phyloP scores from a whole-genome alignment of 768 basidiomycete species.

The Auricularia auricula-judae region DNA sequence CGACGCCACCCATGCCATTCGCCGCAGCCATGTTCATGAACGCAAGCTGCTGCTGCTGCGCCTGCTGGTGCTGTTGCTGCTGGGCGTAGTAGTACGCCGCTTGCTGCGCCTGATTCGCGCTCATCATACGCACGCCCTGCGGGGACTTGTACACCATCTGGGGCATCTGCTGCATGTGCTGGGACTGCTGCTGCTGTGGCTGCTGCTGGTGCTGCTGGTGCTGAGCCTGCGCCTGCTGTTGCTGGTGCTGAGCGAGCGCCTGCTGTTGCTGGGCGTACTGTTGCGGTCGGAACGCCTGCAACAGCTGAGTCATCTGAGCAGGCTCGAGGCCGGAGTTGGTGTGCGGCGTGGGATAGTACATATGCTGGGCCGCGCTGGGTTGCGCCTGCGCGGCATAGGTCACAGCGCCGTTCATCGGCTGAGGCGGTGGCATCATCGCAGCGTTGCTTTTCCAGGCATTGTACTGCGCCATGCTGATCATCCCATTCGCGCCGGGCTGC shows the following conservation, averaged over 20 bases:
- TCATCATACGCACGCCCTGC: too few species aligned
- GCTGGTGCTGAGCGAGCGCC: constrained; percentile 19
- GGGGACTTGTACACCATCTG: too few species aligned
- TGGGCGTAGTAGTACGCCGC: too few species aligned
- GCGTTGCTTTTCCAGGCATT: background rate
- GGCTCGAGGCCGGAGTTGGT: background rate
- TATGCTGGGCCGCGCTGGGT: background rate
- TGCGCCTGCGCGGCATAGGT: background rate
- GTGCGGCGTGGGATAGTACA: background rate
- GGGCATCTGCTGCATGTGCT: background rate
- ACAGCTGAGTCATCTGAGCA: background rate
- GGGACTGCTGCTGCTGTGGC: constrained; percentile 2
- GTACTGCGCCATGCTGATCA: background rate
- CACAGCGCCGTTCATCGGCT: background rate
- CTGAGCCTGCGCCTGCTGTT: constrained; percentile 19
- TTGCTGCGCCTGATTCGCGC: too few species aligned
- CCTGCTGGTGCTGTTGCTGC: too few species aligned
- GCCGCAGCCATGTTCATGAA: too few species aligned
- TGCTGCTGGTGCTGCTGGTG: constrained; percentile 10
- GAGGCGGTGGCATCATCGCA: background rate
- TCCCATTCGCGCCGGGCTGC: background rate
- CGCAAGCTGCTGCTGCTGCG: too few species aligned
- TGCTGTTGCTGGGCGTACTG: constrained; percentile 21
- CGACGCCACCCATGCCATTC: too few species aligned
- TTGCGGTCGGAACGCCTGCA: background rate